Percentiles rank a stretch among this genome's conserved stretches.
These are phyloP conservation scores for Zygosaccharomyces bisporus DNA, from an alignment of 805 yeast genomes.

Conservation along the genomic window DNA sequence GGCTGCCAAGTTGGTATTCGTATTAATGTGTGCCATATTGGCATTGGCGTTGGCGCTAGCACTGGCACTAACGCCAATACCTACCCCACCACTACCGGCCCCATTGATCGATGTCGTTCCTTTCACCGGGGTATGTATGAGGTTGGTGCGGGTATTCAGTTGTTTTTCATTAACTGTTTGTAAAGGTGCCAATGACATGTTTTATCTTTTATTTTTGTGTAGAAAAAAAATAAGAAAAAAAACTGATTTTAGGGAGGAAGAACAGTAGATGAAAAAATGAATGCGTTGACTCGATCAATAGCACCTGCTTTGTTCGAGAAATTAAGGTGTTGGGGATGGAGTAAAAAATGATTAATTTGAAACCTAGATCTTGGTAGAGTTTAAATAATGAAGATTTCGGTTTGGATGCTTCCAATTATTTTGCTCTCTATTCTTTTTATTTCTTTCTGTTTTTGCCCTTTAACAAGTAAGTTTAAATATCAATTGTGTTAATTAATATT, in stretches of 20 bases:
- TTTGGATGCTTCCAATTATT: background rate
- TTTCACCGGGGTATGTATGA: conserved; percentile 33
- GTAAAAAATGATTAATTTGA: background rate
- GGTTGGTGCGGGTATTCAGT: conserved; percentile 32
- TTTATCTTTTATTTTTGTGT: conserved; percentile 1
- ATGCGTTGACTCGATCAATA: background rate
- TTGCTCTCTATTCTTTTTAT: background rate
- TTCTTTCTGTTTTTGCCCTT: too few relatives aligned
- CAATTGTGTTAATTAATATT: background rate
- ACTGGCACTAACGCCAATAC: conserved; percentile 1
- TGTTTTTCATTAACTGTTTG: conserved; percentile 36
- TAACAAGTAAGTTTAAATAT: background rate
- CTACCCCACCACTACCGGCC: conserved; percentile 3
- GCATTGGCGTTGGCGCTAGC: conserved; percentile 3
- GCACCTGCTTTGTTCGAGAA: too few relatives aligned
- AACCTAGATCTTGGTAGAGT: background rate
- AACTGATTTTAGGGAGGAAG: background rate
- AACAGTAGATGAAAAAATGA: background rate
- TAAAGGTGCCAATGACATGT: conserved; percentile 36
- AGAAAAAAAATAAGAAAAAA: conserved; percentile 2
- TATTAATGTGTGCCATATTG: conserved; percentile 5
- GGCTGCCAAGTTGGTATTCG: conserved; percentile 4
- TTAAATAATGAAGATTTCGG: background rate
- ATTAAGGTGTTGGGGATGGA: background rate
- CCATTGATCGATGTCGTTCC: conserved; percentile 6